These are phyloP conservation scores for Bolboschoenus planiculmis DNA, from an alignment of 176 grass and related monocot species.

Conservation along the genomic window DNA sequence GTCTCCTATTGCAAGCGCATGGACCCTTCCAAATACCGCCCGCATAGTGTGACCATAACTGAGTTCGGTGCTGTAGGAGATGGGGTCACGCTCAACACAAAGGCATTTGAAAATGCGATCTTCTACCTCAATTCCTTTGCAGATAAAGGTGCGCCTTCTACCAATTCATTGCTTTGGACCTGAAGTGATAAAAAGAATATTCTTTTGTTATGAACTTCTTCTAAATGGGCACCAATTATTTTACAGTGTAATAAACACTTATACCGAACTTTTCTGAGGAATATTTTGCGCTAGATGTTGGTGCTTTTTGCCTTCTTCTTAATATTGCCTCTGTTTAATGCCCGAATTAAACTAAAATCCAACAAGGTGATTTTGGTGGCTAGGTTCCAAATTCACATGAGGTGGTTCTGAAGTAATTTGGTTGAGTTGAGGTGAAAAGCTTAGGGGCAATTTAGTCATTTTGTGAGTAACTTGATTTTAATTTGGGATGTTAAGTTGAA, in stretches of 20 bases:
- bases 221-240: not conserved
- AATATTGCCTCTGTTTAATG: not conserved
- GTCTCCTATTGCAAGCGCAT: conserved; percentile 70
- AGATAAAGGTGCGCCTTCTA: conserved; percentile 53
- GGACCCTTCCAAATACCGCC: conserved; percentile 55
- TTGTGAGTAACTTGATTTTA: not conserved
- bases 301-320: not conserved
- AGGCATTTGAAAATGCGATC: conserved; percentile 96
- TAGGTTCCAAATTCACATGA: not conserved
- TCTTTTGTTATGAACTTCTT: not conserved
- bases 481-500: not conserved
- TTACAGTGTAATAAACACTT: not conserved
- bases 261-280: not conserved
- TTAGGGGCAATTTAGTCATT: not conserved
- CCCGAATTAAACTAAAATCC: not conserved
- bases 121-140: conserved; percentile 98
- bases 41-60: conserved; percentile 86
- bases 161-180: not conserved
- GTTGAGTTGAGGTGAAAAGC: not conserved
- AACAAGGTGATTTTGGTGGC: not conserved
- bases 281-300: not conserved
- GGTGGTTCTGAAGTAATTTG: not conserved
- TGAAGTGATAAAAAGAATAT: not conserved
- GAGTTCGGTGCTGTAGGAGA: conserved; percentile 95
- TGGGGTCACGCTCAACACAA: conserved; percentile 81